Base-by-base conservation (phyloP, 2,329 filamentous ascomycete genomes). In the Penicillium sp. region DNA sequence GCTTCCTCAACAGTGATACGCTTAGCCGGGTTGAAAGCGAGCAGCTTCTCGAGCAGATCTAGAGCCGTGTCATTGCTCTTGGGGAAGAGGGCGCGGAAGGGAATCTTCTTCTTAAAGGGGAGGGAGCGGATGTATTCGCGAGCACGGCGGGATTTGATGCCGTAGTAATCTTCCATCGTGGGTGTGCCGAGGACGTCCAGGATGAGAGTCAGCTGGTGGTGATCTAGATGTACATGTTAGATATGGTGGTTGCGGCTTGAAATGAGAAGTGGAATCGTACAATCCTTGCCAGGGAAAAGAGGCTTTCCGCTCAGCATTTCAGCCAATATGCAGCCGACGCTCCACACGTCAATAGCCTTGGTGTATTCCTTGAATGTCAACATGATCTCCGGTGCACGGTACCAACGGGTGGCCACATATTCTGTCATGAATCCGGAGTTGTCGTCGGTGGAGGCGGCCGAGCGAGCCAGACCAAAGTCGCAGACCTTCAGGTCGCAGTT, bases 371-470 rank as follows among this genome's bases (percentile, higher is more conserved):
- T 97, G 83, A 97, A 99, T 13, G 94, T 99, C 80, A 99, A 88
- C 94, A 99, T 99, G 76, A 99, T 99, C 76, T 99, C 94, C 4
- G 94, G 94, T 6, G 94, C 94, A 77, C 94, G 92, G 79, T 99
- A 99, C 94, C 94, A 99, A 70, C 94, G 88, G 46, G 94, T 99
- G 50, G 94, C 94, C 56, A 99, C 94, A 75, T 99, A 99, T 95
- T 99, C 94, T 16, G 94, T 99, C 94, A 99, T 99, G 85, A 99
- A 99, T 23, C 94, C 94, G n/a, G 93, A 97, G 79, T 99, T 99
- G 77, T 99, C 94, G 72, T 99, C 94, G 66, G 95, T 95, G 10
- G 93, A 97, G 9, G 94, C 94, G 13, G 94, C 94, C 10, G 93
- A 97, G 71, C 92, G 88, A 48, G 94, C 94, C 56, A 99, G 86